phyloP scores from a whole-genome alignment of 2,329 filamentous ascomycete species.

The Sphaerulina vaccinii region DNA sequence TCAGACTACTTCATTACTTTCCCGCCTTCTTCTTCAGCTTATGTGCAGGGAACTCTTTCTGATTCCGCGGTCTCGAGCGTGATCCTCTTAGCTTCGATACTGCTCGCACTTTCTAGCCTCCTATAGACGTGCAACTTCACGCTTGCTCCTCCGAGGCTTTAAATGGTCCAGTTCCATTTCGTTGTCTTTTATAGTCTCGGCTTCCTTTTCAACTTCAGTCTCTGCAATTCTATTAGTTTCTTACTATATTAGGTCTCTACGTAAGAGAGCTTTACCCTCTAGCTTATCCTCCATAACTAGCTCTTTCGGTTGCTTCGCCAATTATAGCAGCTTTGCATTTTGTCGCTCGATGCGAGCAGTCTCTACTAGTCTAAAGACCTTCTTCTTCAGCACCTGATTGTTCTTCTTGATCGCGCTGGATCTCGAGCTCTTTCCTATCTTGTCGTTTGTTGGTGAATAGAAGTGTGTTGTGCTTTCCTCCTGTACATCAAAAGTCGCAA shows the following conservation, averaged over 20 bases:
- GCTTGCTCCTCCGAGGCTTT: constrained; percentile 24
- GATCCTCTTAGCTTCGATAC: constrained; percentile 35
- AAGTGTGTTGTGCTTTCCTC: constrained; percentile 2
- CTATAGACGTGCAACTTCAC: constrained; percentile 26
- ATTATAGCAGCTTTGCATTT: constrained; percentile 78
- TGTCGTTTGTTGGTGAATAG: constrained; percentile 33
- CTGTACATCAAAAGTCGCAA: background rate
- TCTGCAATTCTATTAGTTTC: background rate
- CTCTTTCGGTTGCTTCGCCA: constrained; percentile 75
- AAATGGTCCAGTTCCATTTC: constrained; percentile 43
- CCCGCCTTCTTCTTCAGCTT: constrained; percentile 25
- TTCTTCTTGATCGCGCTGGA: constrained; percentile 80
- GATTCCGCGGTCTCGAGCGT: constrained; percentile 40
- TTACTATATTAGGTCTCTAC: too few relatives aligned
- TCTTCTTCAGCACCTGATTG: constrained; percentile 73
- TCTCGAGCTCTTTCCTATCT: constrained; percentile 85
- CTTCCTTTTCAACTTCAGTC: background rate
- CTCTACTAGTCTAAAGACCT: constrained; percentile 82
- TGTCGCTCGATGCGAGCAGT: constrained; percentile 76
- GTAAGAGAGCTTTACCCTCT: constrained; percentile 33
- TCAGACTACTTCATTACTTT: constrained; percentile 32
- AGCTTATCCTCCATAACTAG: constrained; percentile 51
- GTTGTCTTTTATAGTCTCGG: constrained; percentile 7
- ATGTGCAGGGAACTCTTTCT: constrained; percentile 39
- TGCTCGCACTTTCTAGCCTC: constrained; percentile 37